Conservation (phyloP, 495 filamentous ascomycete genomes). For the Aspergillus hancockii region DNA sequence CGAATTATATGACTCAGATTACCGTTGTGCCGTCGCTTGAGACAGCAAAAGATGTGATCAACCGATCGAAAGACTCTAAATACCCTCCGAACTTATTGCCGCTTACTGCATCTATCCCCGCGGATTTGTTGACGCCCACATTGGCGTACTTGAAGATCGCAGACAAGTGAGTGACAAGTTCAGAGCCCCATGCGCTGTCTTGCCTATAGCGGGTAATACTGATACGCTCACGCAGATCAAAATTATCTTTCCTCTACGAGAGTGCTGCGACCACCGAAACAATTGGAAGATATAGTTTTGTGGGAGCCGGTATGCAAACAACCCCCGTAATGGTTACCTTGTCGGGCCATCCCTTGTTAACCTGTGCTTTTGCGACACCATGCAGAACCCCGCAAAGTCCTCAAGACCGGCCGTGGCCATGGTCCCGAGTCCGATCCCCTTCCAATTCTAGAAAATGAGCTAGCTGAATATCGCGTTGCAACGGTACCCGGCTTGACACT, state of each 20-base stretch:
- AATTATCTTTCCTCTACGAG: conserved; percentile 80
- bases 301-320: conserved; percentile 69
- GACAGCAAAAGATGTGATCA: conserved; percentile 52
- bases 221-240: conserved; percentile 35
- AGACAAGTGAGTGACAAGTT: conserved; percentile 57
- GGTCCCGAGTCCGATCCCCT: conserved; percentile 81
- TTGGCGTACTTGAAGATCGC: conserved; percentile 88
- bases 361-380: conserved; percentile 12
- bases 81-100: conserved; percentile 82
- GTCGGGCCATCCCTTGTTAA: conserved; percentile 8
- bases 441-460: conserved; percentile 74
- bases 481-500: conserved; percentile 76
- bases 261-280: conserved; percentile 88
- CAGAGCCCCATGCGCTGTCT: neutral
- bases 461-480: conserved; percentile 73
- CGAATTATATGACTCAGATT: conserved; percentile 31
- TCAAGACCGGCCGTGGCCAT: conserved; percentile 87
- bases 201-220: conserved; percentile 15
- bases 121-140: conserved; percentile 89
- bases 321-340: conserved; percentile 7
- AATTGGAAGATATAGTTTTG: conserved; percentile 91
- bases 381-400: conserved; percentile 75
- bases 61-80: conserved; percentile 44
- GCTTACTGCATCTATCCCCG: conserved; percentile 79
- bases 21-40: conserved; percentile 43